phyloP scores from a whole-genome alignment of 106 monocot genomes.

The Chionographis japonica region DNA sequence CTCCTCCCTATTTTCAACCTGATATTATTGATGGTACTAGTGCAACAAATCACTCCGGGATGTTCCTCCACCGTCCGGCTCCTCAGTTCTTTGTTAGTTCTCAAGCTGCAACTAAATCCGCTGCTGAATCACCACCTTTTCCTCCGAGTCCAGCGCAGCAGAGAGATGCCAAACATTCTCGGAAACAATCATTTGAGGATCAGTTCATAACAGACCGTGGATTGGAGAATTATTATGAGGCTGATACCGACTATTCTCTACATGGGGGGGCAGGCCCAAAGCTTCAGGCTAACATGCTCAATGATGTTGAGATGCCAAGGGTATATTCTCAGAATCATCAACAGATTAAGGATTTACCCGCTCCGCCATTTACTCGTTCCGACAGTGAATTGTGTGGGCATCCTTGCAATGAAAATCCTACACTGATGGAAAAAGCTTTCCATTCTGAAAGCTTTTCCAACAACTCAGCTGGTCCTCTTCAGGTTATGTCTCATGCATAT shows the following conservation, averaged over 20 bases:
- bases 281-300: conserved; percentile 9
- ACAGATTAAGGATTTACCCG: conserved; percentile 15
- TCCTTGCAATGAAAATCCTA: conserved; percentile 28
- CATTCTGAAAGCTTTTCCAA: conserved; percentile 46
- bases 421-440: conserved; percentile 21
- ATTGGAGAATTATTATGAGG: conserved; percentile 26
- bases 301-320: conserved; percentile 16
- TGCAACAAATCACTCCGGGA: conserved; percentile 12
- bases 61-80: conserved; percentile 2
- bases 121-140: conserved; percentile 31
- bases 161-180: conserved; percentile 23
- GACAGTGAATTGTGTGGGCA: conserved; percentile 24
- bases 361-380: conserved; percentile 14
- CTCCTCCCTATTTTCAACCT: conserved; percentile 15
- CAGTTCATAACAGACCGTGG: conserved; percentile 21
- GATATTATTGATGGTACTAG: conserved; percentile 22
- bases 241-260: conserved; percentile 14
- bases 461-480: conserved; percentile 25
- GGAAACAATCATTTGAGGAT: conserved; percentile 28
- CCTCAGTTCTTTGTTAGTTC: conserved; percentile 28
- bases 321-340: conserved; percentile 26
- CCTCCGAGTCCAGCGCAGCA: conserved; percentile 27
- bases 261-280: conserved; percentile 9
- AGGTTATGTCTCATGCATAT: conserved; percentile 54
- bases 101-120: conserved; percentile 1